These are phyloP conservation scores for Luvunga scandens DNA, from an alignment of 345 rosid species.

Conservation along the genomic window DNA sequence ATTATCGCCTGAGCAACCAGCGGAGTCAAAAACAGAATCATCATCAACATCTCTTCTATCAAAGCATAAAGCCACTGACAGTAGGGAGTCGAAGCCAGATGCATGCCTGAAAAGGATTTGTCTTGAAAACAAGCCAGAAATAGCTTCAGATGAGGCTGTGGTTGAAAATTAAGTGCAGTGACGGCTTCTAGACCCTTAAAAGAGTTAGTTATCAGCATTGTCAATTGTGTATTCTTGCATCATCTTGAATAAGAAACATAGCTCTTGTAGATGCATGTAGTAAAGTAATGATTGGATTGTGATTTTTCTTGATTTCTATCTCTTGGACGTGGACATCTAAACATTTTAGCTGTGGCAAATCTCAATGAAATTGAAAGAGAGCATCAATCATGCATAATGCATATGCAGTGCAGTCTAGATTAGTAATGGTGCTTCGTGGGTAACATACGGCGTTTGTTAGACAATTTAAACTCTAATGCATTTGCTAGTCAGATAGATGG, in stretches of 20 bases:
- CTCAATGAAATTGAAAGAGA: background rate
- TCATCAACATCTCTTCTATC: conserved; percentile 27
- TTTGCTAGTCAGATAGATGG: background rate
- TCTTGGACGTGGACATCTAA: background rate
- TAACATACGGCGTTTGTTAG: no score
- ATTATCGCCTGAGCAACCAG: conserved; percentile 4
- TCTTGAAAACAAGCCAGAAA: conserved; percentile 29
- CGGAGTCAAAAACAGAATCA: conserved; percentile 35
- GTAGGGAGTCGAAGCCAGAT: conserved; percentile 24
- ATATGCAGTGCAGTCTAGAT: no score
- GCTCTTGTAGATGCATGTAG: background rate
- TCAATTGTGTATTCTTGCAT: background rate
- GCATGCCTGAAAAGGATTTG: conserved; percentile 38
- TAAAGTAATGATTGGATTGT: conserved; percentile 5
- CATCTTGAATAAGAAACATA: background rate
- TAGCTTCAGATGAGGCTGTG: conserved; percentile 20
- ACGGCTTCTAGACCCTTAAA: background rate
- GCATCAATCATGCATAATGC: background rate
- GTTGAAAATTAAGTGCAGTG: conserved; percentile 37
- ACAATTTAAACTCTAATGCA: background rate
- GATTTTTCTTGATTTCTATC: conserved; percentile 10
- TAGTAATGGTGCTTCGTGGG: no score
- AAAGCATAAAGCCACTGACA: conserved; percentile 36
- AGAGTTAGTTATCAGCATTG: background rate
- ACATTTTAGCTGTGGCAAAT: background rate